phyloP scores from a whole-genome alignment of 2,329 filamentous ascomycete genomes.

The Lachnellula occidentalis region DNA sequence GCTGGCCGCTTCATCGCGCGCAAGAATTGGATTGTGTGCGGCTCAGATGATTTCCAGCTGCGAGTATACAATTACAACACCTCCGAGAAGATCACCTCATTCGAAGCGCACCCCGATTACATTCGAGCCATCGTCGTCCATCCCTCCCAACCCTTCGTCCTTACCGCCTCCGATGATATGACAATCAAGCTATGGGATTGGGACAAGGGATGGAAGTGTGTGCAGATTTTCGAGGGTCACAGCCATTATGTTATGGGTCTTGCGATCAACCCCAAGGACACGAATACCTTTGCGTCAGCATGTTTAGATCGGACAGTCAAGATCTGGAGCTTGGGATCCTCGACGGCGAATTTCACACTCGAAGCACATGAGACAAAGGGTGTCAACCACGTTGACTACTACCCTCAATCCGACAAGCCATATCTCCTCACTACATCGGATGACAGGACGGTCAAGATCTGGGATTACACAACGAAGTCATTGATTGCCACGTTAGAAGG shows the following conservation, averaged over 20 bases:
- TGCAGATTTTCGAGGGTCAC: slow-evolving; percentile 94
- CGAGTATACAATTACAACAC: slow-evolving; percentile 99
- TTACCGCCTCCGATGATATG: slow-evolving; percentile 97
- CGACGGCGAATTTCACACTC: slow-evolving; percentile 92
- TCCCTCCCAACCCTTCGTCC: slow-evolving; percentile 88
- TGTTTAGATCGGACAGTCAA: slow-evolving; percentile 96
- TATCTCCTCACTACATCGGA: slow-evolving; percentile 96
- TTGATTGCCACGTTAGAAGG: slow-evolving; percentile 94
- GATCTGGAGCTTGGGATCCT: slow-evolving; percentile 92
- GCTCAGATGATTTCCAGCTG: slow-evolving; percentile 82
- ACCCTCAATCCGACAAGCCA: slow-evolving; percentile 66
- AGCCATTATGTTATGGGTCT: slow-evolving; percentile 96
- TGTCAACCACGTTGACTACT: slow-evolving; percentile 95
- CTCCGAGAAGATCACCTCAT: slow-evolving; percentile 94
- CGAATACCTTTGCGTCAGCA: slow-evolving; percentile 85
- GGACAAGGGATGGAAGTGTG: slow-evolving; percentile 95
- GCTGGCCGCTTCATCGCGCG: slow-evolving; percentile 93
- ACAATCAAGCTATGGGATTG: slow-evolving; percentile 99
- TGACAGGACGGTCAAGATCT: slow-evolving; percentile 94
- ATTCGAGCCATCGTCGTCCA: slow-evolving; percentile 96
- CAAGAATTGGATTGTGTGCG: slow-evolving; percentile 99
- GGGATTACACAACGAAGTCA: slow-evolving; percentile 98
- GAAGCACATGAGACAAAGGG: slow-evolving; percentile 97
- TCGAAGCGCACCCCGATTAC: slow-evolving; percentile 97
- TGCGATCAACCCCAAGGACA: slow-evolving; percentile 96